Conservation (phyloP, 345 rosid genomes). For the Pelargonium nanum region DNA sequence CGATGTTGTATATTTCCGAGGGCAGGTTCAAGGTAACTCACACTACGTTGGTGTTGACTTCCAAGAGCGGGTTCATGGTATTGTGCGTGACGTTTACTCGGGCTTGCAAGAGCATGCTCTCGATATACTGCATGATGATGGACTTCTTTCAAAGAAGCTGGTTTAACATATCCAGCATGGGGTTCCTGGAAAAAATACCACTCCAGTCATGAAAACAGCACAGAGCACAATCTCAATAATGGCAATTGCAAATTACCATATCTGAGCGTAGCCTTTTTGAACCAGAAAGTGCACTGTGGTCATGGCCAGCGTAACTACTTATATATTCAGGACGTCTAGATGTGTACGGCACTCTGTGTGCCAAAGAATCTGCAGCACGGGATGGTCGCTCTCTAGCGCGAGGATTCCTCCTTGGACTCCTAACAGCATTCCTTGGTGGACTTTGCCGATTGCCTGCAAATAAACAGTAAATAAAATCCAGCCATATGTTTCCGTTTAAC, state of each 20-base stretch:
- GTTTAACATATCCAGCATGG: conserved; percentile 16
- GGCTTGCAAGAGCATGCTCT: conserved; percentile 5
- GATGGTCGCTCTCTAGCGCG: conserved; percentile 1
- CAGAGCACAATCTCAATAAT: too few species aligned
- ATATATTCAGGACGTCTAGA: neutral
- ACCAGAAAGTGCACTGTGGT: conserved; percentile 10
- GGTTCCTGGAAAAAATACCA: conserved; percentile 14
- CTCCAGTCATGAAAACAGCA: too few species aligned
- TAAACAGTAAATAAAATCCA: neutral
- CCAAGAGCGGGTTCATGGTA: conserved; percentile 6
- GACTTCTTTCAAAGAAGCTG: neutral
- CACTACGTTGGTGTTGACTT: neutral
- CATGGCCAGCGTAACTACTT: neutral
- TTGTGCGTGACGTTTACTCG: conserved; percentile 4
- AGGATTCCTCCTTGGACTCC: conserved; percentile 8
- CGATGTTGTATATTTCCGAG: too few species aligned
- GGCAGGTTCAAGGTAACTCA: too few species aligned
- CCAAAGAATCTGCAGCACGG: conserved; percentile 2
- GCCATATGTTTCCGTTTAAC: neutral
- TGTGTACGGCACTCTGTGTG: conserved; percentile 5
- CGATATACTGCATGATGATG: neutral
- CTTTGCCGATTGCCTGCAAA: conserved; percentile 10
- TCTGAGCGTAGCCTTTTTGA: conserved; percentile 10
- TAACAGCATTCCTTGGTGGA: neutral
- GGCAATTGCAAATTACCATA: too few species aligned